phyloP scores from a whole-genome alignment of 108 stramenopile species.

The Cyclostephanos tholiformis region DNA sequence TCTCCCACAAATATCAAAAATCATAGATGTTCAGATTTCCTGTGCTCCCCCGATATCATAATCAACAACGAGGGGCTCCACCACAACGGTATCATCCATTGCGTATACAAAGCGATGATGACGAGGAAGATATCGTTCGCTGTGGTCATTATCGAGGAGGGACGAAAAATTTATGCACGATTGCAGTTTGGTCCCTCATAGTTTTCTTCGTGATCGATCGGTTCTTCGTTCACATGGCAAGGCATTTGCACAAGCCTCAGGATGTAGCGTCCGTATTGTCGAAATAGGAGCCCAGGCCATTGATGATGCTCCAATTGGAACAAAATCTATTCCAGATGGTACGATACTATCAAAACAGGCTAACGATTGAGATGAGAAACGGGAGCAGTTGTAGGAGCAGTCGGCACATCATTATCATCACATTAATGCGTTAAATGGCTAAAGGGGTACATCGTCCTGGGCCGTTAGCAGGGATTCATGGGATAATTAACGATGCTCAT shows the following conservation, averaged over 20 bases:
- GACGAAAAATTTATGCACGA: constrained; percentile 45
- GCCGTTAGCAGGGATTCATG: too few relatives aligned
- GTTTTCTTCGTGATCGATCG: constrained; percentile 37
- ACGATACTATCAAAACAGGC: not conserved
- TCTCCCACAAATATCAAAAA: too few relatives aligned
- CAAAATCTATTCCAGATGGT: not conserved
- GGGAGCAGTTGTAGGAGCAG: too few relatives aligned
- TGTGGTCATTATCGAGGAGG: constrained; percentile 40
- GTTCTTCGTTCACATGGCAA: constrained; percentile 41
- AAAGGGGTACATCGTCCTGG: too few relatives aligned
- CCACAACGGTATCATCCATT: not conserved
- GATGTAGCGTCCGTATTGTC: not conserved
- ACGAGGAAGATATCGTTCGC: constrained; percentile 37
- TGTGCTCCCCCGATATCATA: not conserved
- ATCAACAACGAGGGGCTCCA: not conserved
- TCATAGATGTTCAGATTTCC: too few relatives aligned
- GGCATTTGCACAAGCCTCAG: constrained; percentile 12
- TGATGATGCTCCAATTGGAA: not conserved
- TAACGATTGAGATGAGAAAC: too few relatives aligned
- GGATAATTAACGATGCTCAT: not conserved
- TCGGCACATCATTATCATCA: not conserved
- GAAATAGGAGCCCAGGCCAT: not conserved
- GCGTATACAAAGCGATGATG: constrained; percentile 9
- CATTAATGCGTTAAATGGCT: not conserved
- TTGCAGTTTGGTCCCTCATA: constrained; percentile 37